phyloP scores from a whole-genome alignment of 2,329 filamentous ascomycete species.

The Aspergillus luchuensis region DNA sequence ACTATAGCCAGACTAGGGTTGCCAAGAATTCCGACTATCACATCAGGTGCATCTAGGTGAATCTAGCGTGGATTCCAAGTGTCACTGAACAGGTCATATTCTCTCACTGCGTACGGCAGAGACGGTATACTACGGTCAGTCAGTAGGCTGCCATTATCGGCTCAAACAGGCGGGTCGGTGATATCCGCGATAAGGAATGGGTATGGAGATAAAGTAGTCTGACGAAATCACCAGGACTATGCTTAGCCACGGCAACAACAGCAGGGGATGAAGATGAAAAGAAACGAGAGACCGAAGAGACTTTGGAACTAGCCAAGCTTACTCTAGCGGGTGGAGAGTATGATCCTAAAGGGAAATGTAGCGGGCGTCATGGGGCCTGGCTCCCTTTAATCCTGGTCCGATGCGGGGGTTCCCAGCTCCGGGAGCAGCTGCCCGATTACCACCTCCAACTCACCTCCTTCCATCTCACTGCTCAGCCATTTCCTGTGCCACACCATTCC shows the following conservation, averaged over 20 bases:
- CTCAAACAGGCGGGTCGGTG: neutral
- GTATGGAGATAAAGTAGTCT: no score
- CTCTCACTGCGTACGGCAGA: neutral
- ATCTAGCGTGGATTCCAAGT: neutral
- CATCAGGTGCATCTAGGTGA: neutral
- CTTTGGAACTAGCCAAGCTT: no score
- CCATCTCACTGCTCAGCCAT: neutral
- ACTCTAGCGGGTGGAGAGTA: neutral
- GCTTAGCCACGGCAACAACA: no score
- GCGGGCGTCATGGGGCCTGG: constrained; percentile 3
- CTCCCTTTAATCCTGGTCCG: constrained; percentile 5
- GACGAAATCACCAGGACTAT: no score
- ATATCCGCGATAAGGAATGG: constrained; percentile 11
- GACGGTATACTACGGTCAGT: neutral
- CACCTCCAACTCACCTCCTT: neutral
- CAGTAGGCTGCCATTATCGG: neutral
- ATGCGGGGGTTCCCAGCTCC: constrained; percentile 10
- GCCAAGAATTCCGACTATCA: neutral
- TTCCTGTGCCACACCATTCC: constrained; percentile 1
- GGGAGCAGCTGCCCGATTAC: constrained; percentile 16
- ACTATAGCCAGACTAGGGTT: neutral
- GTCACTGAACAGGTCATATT: neutral
- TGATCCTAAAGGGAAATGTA: neutral
- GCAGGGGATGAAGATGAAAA: no score
- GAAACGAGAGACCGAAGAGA: no score